A percentile compares a stretch with the other conserved stretches of the same genome.
Evolutionary conservation across 1,284 basidiomycete species (phyloP).

Genomic region (Pisolithus thermaeus): DNA sequence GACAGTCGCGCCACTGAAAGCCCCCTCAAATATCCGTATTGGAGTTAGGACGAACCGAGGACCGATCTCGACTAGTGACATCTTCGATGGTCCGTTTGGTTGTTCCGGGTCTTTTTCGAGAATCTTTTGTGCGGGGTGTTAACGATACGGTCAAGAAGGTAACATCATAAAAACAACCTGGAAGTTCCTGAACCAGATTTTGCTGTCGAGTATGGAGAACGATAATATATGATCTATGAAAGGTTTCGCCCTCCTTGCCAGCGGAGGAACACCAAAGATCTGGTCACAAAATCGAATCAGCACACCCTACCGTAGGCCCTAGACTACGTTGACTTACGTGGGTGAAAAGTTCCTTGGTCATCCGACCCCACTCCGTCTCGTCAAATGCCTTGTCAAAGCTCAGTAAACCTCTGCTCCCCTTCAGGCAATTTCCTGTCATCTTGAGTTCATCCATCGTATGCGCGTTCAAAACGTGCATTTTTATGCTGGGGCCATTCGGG

Average conservation of each 20-base stretch:
- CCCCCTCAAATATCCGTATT: constrained; percentile 97
- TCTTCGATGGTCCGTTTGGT: constrained; percentile 71
- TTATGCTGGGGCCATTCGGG: constrained; percentile 96
- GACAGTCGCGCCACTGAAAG: constrained; percentile 91
- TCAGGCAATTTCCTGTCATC: constrained; percentile 98
- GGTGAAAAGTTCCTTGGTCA: constrained; percentile 95
- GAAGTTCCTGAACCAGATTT: constrained; percentile 99
- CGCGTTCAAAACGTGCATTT: constrained; percentile 97
- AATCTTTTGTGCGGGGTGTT: constrained; percentile 42
- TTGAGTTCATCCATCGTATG: constrained; percentile 99
- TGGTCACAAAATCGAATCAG: constrained; percentile 30
- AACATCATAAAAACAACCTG: constrained; percentile 51
- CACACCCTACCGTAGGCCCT: not conserved
- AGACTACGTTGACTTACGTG: constrained; percentile 61
- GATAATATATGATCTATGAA: constrained; percentile 98
- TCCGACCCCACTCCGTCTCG: constrained; percentile 78
- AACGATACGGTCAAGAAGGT: not conserved
- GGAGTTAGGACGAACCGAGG: constrained; percentile 97
- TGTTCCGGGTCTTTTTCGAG: constrained; percentile 75
- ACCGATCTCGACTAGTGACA: constrained; percentile 88
- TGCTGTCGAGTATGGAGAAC: constrained; percentile 93
- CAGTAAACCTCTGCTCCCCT: constrained; percentile 88
- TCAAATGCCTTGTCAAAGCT: constrained; percentile 95
- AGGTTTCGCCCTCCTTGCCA: constrained; percentile 88
- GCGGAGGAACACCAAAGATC: constrained; percentile 94